Conservation (phyloP, 768 basidiomycete genomes). For the Lactarius sanguifluus region DNA sequence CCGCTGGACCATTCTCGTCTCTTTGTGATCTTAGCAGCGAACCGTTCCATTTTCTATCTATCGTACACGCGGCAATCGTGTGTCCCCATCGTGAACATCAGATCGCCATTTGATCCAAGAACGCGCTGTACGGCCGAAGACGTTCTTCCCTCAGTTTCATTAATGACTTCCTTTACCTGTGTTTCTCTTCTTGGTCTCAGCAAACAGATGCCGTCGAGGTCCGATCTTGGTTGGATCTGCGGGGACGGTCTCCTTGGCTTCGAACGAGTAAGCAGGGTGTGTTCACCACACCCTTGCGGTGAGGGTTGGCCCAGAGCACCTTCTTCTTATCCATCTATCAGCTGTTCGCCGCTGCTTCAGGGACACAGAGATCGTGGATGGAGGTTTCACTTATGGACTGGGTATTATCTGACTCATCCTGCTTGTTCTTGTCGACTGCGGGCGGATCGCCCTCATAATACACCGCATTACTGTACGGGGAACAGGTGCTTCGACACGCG, state of each 20-base stretch:
- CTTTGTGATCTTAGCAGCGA: constrained; percentile 2
- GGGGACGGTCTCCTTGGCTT: background rate
- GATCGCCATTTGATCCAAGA: constrained; percentile 14
- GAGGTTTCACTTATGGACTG: background rate
- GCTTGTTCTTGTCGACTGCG: constrained; percentile 1
- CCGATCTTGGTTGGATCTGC: constrained; percentile 23
- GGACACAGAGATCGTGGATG: background rate
- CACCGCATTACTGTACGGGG: background rate
- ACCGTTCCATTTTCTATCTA: constrained; percentile 27
- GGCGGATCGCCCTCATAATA: constrained; percentile 4
- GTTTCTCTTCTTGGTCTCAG: background rate
- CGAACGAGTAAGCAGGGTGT: background rate
- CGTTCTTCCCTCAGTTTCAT: constrained; percentile 2
- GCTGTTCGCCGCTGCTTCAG: background rate
- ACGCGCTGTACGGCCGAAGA: background rate
- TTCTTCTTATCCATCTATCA: constrained; percentile 10
- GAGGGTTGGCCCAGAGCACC: constrained; percentile 2
- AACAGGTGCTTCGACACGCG: no score
- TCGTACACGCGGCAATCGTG: constrained; percentile 23
- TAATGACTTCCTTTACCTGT: background rate
- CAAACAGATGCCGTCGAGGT: constrained; percentile 15
- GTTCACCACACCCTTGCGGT: constrained; percentile 1
- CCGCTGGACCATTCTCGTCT: constrained; percentile 10
- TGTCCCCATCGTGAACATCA: constrained; percentile 20
- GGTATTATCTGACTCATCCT: background rate